A percentile compares a stretch with the other conserved stretches of the same genome.
Conservation (phyloP, 768 basidiomycete species). For the Trametes elegans region DNA sequence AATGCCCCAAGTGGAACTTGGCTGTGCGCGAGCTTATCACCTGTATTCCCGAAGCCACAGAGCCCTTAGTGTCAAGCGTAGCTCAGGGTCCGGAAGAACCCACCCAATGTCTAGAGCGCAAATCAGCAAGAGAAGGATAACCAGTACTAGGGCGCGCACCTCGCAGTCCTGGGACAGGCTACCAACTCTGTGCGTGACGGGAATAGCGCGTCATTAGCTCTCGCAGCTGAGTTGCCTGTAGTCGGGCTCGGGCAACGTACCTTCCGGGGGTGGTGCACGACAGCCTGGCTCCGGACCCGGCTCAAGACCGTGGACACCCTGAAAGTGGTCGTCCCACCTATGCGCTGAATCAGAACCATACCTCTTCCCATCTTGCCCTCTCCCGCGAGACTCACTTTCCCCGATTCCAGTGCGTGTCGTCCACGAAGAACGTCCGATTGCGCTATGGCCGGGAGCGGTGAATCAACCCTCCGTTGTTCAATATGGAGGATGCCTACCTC, state of each 20-base stretch:
- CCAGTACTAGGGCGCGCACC: constrained; percentile 35
- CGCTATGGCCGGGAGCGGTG: constrained; percentile 40
- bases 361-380: background rate
- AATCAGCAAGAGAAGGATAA: constrained; percentile 11
- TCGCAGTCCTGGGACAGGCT: constrained; percentile 67
- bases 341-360: background rate
- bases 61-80: background rate
- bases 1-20: constrained; percentile 59
- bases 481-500: constrained; percentile 42
- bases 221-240: background rate
- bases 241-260: constrained; percentile 33
- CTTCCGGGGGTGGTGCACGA: constrained; percentile 58
- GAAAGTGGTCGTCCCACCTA: constrained; percentile 70
- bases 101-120: constrained; percentile 59
- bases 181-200: constrained; percentile 54
- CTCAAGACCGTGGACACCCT: constrained; percentile 47
- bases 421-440: constrained; percentile 64
- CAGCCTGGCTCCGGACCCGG: constrained; percentile 68
- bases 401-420: constrained; percentile 72
- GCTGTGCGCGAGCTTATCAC: constrained; percentile 64
- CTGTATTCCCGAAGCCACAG: constrained; percentile 29
- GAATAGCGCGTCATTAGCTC: background rate
- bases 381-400: constrained; percentile 49
- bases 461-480: background rate
- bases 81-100: background rate